These are phyloP conservation scores for Aspergillus fructus DNA, from an alignment of 2,329 filamentous ascomycete genomes.

Conservation along the genomic window DNA sequence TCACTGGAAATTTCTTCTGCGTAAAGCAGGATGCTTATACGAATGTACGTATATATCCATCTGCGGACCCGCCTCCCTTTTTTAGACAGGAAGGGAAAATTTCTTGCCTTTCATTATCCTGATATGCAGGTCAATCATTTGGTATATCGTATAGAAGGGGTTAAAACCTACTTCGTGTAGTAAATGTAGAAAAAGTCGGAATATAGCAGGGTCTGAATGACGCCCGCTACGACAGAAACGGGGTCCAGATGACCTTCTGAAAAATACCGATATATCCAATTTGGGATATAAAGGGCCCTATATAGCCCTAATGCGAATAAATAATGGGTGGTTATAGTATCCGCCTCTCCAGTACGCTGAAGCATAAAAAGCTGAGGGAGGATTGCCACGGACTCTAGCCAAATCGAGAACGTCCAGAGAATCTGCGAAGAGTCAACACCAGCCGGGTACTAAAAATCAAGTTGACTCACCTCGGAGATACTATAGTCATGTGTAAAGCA, in stretches of 20 bases:
- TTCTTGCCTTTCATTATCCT: conserved; percentile 80
- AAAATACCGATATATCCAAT: conserved; percentile 93
- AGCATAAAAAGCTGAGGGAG: conserved; percentile 97
- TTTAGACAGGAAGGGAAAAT: conserved; percentile 77
- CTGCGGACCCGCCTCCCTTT: too few species aligned
- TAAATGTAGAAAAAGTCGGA: conserved; percentile 99
- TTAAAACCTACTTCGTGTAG: conserved; percentile 76
- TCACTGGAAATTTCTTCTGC: background rate
- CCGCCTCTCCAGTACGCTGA: conserved; percentile 93
- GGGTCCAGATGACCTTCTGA: conserved; percentile 78
- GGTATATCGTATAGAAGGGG: background rate
- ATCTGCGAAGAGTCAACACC: conserved; percentile 56
- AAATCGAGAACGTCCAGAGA: conserved; percentile 96
- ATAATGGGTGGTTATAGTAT: conserved; percentile 99
- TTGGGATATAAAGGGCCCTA: conserved; percentile 93
- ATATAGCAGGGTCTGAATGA: conserved; percentile 92
- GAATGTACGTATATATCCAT: background rate
- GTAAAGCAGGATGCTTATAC: background rate
- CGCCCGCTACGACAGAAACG: conserved; percentile 83
- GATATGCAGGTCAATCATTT: conserved; percentile 1
- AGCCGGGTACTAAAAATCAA: background rate
- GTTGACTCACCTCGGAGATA: conserved; percentile 57
- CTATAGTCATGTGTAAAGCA: conserved; percentile 85
- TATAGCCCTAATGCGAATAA: conserved; percentile 91
- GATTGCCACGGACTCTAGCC: conserved; percentile 95